Base-by-base conservation (phyloP, 495 filamentous ascomycete genomes). In the Paragyromitra xinjiangensis region DNA sequence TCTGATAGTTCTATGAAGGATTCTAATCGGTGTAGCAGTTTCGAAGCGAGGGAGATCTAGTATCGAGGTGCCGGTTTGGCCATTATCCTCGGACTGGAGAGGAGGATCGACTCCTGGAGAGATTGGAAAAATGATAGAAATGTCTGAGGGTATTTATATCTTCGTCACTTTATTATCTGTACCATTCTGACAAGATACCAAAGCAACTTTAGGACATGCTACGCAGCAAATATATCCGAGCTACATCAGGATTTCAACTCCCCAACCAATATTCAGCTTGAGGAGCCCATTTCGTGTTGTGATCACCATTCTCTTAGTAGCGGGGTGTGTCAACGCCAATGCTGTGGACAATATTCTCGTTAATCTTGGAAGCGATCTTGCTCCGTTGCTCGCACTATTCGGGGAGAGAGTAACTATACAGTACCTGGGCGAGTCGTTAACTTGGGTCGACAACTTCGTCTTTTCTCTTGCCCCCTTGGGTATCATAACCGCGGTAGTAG, bases 331-430 rank as follows among this genome's bases (percentile, higher is more conserved):
- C 42, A 34, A 29, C 3, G 62, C 62, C 16, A 1, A 5, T 48
- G 42, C 42, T 1, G 2, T 65, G 1, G 72, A 71, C 12, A 61
- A 72, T 7, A 63, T 77, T 24, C 71, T 69, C 3, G 58, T 16
- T 19, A 77, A 77, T 64, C 48, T 77, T 44, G 58, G 71, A 48
- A 72, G 55, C 34, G 73, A 77, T 40, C 53, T 77, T 51, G 73
- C 55, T 59, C 86, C 86, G 1, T 14, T 90, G 0, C 84, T 73
- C 51, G 14, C 61, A 3, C 19, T 72, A 1, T 72, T 72, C 29
- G 69, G 69, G 0, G 69, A 72, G 40, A 14, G 29, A 29, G 62
- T 55, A 19, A 62, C 70, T 9, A 56, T 16, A 34, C 70, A 73
- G 9, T 73, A 73, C 44, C 50, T 73, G 14, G 24, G 62, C 59